Evolutionary conservation across 805 yeast genomes (phyloP), one percentile per base, ranked within the genome.

Genomic region (Wickerhamiella bombiphila): DNA sequence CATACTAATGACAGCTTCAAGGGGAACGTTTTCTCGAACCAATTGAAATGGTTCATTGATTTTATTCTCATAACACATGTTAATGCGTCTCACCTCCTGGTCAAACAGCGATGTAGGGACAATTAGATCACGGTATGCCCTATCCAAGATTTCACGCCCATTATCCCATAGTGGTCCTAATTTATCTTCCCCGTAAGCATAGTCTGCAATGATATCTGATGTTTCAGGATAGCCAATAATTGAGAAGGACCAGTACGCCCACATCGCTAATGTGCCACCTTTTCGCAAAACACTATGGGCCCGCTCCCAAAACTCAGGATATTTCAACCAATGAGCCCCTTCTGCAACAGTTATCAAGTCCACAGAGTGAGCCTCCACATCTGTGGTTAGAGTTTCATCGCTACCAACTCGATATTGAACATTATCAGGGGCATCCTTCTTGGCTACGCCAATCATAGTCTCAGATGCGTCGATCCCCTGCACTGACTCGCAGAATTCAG

Each of bases 281-380:
- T 69, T 66, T 38, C 68, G 68, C 42, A 82, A 62, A 5, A 72
- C 59, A 4, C 71, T 51, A 24, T 60, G 57, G 2, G 69, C 64
- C 40, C 71, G 72, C 3, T 57, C 51, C 51, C 72, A 73, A 52
- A 74, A 76, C 29, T 49, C 48, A 0, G 60, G 59, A 44, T 71
- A 76, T 38, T 76, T 66, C 41, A 81, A 70, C 94, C 94, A 85
- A 56, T 85, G 96, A 16, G 70, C 73, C 40, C 88, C 77, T 53
- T 85, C 85, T 0, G 86, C 93, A 8, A 76, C 79, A 2, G 85
- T 70, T 13, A 82, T 61, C 48, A 82, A 42, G 51, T 80, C 93
- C 9, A 74, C 69, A 0, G 72, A 55, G n/a, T 51, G 51, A 22
- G 51, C 53, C 14, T 42, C 45, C 28, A 46, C 35, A 18, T 37